Percentiles rank a stretch among this genome's conserved stretches.
phyloP scores from a whole-genome alignment of 202 grass and related monocot genomes.

The Panicum virgatum region DNA sequence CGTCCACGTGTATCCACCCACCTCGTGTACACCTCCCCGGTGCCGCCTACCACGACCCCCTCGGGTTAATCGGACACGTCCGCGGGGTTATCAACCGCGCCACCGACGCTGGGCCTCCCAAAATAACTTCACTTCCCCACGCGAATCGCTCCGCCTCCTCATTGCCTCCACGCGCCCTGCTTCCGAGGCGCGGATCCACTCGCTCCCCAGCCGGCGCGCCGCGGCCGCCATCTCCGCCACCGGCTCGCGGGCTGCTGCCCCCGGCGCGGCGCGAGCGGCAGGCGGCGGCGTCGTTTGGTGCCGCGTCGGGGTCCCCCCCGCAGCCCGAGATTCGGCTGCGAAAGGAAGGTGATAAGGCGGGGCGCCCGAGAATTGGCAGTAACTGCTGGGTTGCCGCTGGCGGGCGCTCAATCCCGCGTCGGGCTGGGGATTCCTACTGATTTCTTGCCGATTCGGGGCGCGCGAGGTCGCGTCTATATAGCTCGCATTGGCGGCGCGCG shows the following conservation, averaged over 20 bases:
- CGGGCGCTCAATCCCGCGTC: not conserved
- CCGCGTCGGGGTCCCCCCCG: constrained; percentile 1
- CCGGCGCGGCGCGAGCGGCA: constrained; percentile 1
- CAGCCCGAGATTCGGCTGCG: not conserved
- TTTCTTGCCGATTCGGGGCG: constrained; percentile 18
- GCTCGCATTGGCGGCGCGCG: not conserved
- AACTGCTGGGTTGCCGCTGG: constrained; percentile 31
- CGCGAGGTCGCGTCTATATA: constrained; percentile 21
- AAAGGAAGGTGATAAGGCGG: constrained; percentile 44
- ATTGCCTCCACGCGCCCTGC: not conserved
- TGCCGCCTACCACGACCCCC: not conserved
- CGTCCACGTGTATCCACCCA: too few relatives aligned
- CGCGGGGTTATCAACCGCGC: not conserved
- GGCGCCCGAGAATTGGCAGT: constrained; percentile 34
- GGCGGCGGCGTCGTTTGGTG: constrained; percentile 14
- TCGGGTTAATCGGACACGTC: constrained; percentile 28
- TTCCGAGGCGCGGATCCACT: constrained; percentile 35
- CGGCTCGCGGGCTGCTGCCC: not conserved
- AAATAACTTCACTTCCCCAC: constrained; percentile 55
- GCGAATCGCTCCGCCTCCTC: constrained; percentile 37
- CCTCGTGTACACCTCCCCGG: too few relatives aligned
- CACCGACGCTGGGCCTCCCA: constrained; percentile 44
- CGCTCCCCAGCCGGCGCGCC: constrained; percentile 18
- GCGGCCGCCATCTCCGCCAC: not conserved
- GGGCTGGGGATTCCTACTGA: not conserved